phyloP scores from a whole-genome alignment of 306 rosid genomes.

The Citrullus colocynthis region DNA sequence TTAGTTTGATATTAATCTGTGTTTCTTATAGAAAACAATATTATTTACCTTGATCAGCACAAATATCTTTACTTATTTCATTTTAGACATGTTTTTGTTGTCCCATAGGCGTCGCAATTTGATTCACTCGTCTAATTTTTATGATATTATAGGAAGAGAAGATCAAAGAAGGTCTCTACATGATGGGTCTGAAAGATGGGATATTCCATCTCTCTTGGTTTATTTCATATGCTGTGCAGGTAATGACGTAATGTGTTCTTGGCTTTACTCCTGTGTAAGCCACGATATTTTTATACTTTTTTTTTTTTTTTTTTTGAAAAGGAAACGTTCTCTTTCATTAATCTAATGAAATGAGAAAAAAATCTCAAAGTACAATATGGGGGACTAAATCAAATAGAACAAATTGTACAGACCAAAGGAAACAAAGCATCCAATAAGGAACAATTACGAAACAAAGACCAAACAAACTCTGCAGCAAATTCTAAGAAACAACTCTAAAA shows the following conservation, averaged over 20 bases:
- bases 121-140: slow-evolving; percentile 10
- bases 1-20: slow-evolving; percentile 2
- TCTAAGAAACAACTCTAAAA: too few relatives aligned
- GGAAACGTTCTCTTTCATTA: too few relatives aligned
- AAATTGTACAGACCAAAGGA: too few relatives aligned
- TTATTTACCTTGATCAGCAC: slow-evolving; percentile 12
- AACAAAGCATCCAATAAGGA: too few relatives aligned
- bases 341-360: too few relatives aligned
- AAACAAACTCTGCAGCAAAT: too few relatives aligned
- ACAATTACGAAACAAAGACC: too few relatives aligned
- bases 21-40: background rate
- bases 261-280: background rate
- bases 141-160: slow-evolving; percentile 65
- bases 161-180: slow-evolving; percentile 92
- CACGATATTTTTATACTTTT: background rate
- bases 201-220: slow-evolving; percentile 92
- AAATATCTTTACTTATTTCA: background rate
- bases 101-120: background rate
- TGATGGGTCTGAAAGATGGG: slow-evolving; percentile 94
- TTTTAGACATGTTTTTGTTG: background rate
- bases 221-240: slow-evolving; percentile 82
- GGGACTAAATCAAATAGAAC: too few relatives aligned
- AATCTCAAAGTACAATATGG: too few relatives aligned
- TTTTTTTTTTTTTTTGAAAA: too few relatives aligned
- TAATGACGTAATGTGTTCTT: slow-evolving; percentile 10